These are phyloP conservation scores for Blumeriella jaapii DNA, from an alignment of 2,329 filamentous ascomycete genomes.

Conservation along the genomic window DNA sequence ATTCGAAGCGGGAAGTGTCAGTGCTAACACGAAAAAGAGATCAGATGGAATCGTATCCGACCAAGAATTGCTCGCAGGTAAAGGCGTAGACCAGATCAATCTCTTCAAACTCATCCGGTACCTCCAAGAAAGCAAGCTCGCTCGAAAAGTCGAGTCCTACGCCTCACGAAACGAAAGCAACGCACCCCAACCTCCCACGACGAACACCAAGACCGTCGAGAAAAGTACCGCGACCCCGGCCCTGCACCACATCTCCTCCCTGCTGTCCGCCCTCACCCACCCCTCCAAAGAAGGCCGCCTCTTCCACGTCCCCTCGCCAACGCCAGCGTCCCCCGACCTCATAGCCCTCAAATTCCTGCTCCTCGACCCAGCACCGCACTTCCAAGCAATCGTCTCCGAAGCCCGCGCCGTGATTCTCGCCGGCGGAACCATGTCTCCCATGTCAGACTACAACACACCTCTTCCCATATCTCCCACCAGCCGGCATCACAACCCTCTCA, in stretches of 20 bases:
- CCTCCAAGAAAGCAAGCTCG: constrained; percentile 82
- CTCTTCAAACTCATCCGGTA: constrained; percentile 81
- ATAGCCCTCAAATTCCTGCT: constrained; percentile 72
- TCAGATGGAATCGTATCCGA: constrained; percentile 59
- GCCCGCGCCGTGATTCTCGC: constrained; percentile 82
- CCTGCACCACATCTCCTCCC: constrained; percentile 46
- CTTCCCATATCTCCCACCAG: constrained; percentile 58
- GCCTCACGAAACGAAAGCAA: constrained; percentile 40
- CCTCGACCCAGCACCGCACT: constrained; percentile 83
- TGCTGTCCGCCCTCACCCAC: constrained; percentile 77
- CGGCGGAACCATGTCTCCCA: constrained; percentile 95
- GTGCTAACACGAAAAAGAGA: constrained; percentile 24
- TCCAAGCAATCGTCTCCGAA: constrained; percentile 74
- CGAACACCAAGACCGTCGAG: constrained; percentile 3
- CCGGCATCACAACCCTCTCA: constrained; percentile 67
- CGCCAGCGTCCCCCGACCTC: constrained; percentile 27
- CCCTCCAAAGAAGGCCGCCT: constrained; percentile 60
- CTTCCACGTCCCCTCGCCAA: constrained; percentile 43
- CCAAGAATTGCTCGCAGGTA: constrained; percentile 63
- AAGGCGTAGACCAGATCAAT: constrained; percentile 91
- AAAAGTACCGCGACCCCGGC: constrained; percentile 15
- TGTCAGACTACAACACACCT: constrained; percentile 85
- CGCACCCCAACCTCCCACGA: constrained; percentile 21
- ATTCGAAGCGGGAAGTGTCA: constrained; percentile 4
- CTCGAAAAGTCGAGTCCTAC: constrained; percentile 91